Conservation (phyloP, 768 basidiomycete species). For the Podaxis pistillaris region DNA sequence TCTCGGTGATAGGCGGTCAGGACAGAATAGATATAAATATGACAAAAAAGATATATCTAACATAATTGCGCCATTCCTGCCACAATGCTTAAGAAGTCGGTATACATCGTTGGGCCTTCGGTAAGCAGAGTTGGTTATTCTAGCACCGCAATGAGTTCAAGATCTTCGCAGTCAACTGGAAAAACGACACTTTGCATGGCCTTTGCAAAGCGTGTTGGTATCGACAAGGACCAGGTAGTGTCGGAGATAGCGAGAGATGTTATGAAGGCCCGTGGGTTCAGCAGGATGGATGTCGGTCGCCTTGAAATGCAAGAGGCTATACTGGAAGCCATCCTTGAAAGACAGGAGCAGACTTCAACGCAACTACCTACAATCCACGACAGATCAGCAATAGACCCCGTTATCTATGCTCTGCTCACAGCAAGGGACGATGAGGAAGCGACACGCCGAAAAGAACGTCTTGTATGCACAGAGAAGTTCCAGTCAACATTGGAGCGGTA, state of each 20-base stretch:
- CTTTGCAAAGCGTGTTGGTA: constrained; percentile 38
- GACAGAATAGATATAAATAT: background rate
- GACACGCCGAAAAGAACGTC: constrained; percentile 27
- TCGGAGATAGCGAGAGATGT: constrained; percentile 62
- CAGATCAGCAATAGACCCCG: constrained; percentile 62
- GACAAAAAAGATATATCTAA: background rate
- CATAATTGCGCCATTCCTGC: background rate
- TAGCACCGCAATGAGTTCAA: background rate
- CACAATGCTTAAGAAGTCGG: constrained; percentile 21
- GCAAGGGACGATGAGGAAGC: constrained; percentile 37
- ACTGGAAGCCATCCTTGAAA: constrained; percentile 51
- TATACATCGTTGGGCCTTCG: constrained; percentile 56
- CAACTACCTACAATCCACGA: constrained; percentile 38
- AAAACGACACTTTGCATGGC: constrained; percentile 67
- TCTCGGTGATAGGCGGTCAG: constrained; percentile 5
- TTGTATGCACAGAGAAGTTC: constrained; percentile 39
- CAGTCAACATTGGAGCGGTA: constrained; percentile 42
- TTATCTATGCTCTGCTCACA: constrained; percentile 58
- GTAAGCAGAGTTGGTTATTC: constrained; percentile 24
- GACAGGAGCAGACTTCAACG: constrained; percentile 34
- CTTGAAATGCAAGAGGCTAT: constrained; percentile 66
- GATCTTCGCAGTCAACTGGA: constrained; percentile 48
- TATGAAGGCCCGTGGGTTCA: constrained; percentile 53
- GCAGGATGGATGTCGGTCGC: constrained; percentile 44
- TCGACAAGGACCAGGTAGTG: constrained; percentile 42